Evolutionary conservation across 192 early-diverging fungal genomes (phyloP).

Genomic region (Podila epigama): DNA sequence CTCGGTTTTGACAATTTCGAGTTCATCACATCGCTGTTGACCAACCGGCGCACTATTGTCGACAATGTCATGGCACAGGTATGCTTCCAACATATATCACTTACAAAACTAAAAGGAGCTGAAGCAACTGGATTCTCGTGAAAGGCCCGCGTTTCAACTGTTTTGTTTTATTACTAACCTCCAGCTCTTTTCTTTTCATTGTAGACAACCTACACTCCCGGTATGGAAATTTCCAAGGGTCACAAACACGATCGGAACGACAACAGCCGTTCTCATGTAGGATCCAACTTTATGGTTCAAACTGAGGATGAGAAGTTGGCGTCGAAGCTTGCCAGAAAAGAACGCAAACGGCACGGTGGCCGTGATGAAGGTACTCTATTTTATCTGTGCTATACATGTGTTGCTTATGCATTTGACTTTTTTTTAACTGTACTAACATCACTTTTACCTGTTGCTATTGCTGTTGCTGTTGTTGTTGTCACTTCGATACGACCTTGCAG

Average conservation of each 20-base stretch:
- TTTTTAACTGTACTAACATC: too few relatives aligned
- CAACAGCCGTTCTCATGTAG: slow-evolving; percentile 54
- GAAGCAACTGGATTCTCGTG: too few relatives aligned
- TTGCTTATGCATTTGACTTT: not conserved
- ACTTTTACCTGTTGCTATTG: too few relatives aligned
- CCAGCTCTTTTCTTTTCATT: too few relatives aligned
- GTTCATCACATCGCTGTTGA: slow-evolving; percentile 67
- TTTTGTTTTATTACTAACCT: not conserved
- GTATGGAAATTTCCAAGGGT: slow-evolving; percentile 8
- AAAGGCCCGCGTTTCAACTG: too few relatives aligned
- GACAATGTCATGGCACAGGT: slow-evolving; percentile 66
- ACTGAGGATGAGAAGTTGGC: slow-evolving; percentile 67
- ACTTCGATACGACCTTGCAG: slow-evolving; percentile 30
- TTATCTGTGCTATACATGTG: not conserved
- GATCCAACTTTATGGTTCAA: slow-evolving; percentile 70
- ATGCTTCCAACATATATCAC: not conserved
- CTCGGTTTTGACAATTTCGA: slow-evolving; percentile 78
- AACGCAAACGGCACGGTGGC: slow-evolving; percentile 64
- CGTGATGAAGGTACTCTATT: slow-evolving; percentile 20
- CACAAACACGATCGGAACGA: slow-evolving; percentile 34
- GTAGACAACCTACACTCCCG: slow-evolving; percentile 43
- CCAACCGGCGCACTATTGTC: slow-evolving; percentile 66
- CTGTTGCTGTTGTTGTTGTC: too few relatives aligned
- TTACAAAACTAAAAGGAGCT: not conserved
- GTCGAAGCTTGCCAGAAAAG: slow-evolving; percentile 68